phyloP scores from a whole-genome alignment of 805 yeast genomes.

The Ogataea chonburiensis region DNA sequence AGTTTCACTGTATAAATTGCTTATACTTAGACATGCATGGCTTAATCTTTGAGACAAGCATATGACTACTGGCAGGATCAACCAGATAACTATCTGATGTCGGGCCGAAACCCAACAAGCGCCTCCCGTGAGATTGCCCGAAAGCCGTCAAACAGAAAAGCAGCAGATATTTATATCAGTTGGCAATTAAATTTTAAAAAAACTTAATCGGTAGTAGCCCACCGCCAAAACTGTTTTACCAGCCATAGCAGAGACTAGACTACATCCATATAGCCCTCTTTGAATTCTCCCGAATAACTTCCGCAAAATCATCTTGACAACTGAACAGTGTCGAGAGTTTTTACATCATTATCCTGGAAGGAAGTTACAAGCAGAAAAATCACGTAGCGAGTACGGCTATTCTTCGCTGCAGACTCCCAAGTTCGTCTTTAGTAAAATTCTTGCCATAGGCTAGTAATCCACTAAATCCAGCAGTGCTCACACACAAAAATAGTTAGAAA shows the following conservation, averaged over 20 bases:
- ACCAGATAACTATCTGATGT: conserved; percentile 12
- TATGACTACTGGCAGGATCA: conserved; percentile 13
- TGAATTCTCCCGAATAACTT: conserved; percentile 8
- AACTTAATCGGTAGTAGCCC: conserved; percentile 6
- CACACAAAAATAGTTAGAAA: conserved; percentile 11
- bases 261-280: conserved; percentile 10
- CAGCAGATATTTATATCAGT: conserved; percentile 9
- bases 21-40: conserved; percentile 12
- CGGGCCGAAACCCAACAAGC: conserved; percentile 8
- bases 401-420: conserved; percentile 7
- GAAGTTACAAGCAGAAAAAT: conserved; percentile 10
- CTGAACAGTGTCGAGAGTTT: conserved; percentile 1
- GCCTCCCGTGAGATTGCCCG: conserved; percentile 4
- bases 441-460: conserved; percentile 12
- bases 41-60: conserved; percentile 13
- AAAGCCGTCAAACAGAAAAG: conserved; percentile 3
- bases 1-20: conserved; percentile 13
- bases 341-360: conserved; percentile 9
- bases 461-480: conserved; percentile 12
- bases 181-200: conserved; percentile 4
- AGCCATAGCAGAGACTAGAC: conserved; percentile 3
- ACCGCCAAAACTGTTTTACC: conserved; percentile 3
- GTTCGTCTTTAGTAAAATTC: conserved; percentile 10
- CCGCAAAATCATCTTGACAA: conserved; percentile 4
- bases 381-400: conserved; percentile 9